Base-by-base conservation (phyloP, 73 alveolate genomes). In the Breviolum minutum region DNA sequence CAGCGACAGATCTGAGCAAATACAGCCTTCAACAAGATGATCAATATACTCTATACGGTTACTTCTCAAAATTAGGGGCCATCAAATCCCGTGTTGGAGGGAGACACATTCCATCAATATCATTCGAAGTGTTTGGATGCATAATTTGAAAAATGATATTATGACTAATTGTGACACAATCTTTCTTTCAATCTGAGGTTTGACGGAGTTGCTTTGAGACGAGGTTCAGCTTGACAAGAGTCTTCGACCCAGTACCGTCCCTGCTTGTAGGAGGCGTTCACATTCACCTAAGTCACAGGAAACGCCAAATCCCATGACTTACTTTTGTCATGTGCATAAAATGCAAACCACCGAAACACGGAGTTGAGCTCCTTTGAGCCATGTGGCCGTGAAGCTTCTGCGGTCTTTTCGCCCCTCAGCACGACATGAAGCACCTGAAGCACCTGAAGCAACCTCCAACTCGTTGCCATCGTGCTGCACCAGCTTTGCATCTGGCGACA, bases 181-280 rank as follows among this genome's bases (percentile, higher is more conserved):
- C 54, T 40, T 40, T 40, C 54, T 40, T 40, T 40, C 54, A 40
- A 40, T 40, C 54, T 3, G 54, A 40, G 54, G 54, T 40, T 40
- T 40, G 54, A 40, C 54, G 3, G 54, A 40, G 0, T 40, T 40
- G 54, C 54, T 40, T 40, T 40, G 54, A 63, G 90, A 30, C 98
- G 30, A 81, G 69, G 54, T 14, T 63, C 98, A 14, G 91, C 80
- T 64, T 92, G 98, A 68, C 98, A 92, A 90, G 98, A 92, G 81
- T 92, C 98, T 81, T 92, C 98, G 68, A 81, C 79, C 98, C 98
- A 92, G 98, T 74, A 92, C 66, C 17, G 29, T 48, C 98, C 91
- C 29, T 29, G 61, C 60, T 74, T 80, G 82, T 30, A 20, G 7
- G 98, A 48, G 32, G 79, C 90, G 26, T 92, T 92, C 91, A 92